Evolutionary conservation across 805 yeast genomes (phyloP).

Genomic region (Wickerhamiella allomyrinae): DNA sequence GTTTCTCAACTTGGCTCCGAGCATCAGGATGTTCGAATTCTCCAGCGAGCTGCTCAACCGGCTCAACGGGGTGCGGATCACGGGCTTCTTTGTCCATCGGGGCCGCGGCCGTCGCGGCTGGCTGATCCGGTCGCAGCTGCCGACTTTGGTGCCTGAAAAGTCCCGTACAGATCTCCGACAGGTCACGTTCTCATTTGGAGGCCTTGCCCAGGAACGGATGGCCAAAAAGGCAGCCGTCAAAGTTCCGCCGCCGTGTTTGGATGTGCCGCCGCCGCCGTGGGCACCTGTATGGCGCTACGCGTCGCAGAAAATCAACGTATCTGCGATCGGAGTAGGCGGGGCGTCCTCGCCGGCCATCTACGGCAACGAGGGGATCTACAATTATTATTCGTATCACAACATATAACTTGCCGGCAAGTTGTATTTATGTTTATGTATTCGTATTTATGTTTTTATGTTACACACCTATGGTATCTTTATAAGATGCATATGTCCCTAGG

Average conservation of each 20-base stretch:
- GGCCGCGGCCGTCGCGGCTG: slow-evolving; percentile 69
- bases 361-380: slow-evolving; percentile 12
- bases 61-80: slow-evolving; percentile 20
- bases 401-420: slow-evolving; percentile 30
- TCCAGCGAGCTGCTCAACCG: slow-evolving; percentile 18
- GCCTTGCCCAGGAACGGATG: slow-evolving; percentile 15
- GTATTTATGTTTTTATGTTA: neutral
- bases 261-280: slow-evolving; percentile 12
- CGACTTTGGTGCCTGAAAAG: slow-evolving; percentile 6
- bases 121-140: slow-evolving; percentile 33
- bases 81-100: slow-evolving; percentile 26
- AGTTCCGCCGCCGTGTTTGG: neutral
- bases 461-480: neutral
- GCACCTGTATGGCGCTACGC: slow-evolving; percentile 22
- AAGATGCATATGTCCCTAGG: too few relatives aligned
- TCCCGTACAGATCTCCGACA: slow-evolving; percentile 5
- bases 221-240: neutral
- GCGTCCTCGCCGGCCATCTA: slow-evolving; percentile 13
- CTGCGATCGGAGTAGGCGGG: slow-evolving; percentile 22
- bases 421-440: neutral
- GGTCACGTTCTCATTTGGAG: slow-evolving; percentile 18
- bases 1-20: slow-evolving; percentile 32
- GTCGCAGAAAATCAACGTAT: slow-evolving; percentile 25
- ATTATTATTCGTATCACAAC: slow-evolving; percentile 9
- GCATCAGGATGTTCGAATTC: slow-evolving; percentile 53